Percentiles rank a stretch among this genome's conserved stretches.
Evolutionary conservation across 768 basidiomycete genomes (phyloP).

Genomic region (Gloeostereum incarnatum): DNA sequence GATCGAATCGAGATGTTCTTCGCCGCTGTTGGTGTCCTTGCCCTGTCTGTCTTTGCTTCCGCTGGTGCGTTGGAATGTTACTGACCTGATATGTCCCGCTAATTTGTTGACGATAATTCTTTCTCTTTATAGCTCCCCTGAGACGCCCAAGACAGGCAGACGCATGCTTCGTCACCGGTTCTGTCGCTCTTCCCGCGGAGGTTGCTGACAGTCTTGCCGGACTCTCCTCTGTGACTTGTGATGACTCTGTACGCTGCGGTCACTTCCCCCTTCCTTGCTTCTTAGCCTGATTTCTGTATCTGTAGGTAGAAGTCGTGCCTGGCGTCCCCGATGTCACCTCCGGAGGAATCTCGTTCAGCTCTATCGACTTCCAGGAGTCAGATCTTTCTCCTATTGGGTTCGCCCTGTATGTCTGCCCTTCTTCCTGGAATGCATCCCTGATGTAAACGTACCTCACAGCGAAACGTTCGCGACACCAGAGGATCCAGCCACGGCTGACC

Average conservation of each 20-base stretch:
- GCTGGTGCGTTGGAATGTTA: not conserved
- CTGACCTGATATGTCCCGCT: not conserved
- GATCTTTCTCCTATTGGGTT: slow-evolving; percentile 16
- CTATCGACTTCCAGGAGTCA: slow-evolving; percentile 19
- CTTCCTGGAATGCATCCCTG: not conserved
- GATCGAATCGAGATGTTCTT: not conserved
- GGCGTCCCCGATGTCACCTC: slow-evolving; percentile 17
- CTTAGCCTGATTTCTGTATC: too few species aligned
- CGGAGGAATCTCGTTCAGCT: slow-evolving; percentile 15
- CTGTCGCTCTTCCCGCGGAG: slow-evolving; percentile 17
- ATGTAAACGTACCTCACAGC: slow-evolving; percentile 1
- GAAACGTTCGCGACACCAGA: slow-evolving; percentile 15
- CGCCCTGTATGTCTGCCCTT: slow-evolving; percentile 10
- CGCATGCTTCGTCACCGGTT: slow-evolving; percentile 19
- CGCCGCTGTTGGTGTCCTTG: not conserved
- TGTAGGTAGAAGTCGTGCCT: slow-evolving; percentile 13
- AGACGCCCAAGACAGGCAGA: slow-evolving; percentile 15
- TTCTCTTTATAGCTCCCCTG: slow-evolving; percentile 9
- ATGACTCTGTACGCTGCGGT: slow-evolving; percentile 7
- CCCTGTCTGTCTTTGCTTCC: not conserved
- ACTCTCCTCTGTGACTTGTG: slow-evolving; percentile 14
- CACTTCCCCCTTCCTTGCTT: too few species aligned
- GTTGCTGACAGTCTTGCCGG: slow-evolving; percentile 13
- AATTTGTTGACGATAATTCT: not conserved
- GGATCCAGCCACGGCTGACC: slow-evolving; percentile 15